Percentiles rank a stretch among this genome's conserved stretches.
These are phyloP conservation scores for Xylaria acuta DNA, from an alignment of 495 filamentous ascomycete species.

Conservation along the genomic window DNA sequence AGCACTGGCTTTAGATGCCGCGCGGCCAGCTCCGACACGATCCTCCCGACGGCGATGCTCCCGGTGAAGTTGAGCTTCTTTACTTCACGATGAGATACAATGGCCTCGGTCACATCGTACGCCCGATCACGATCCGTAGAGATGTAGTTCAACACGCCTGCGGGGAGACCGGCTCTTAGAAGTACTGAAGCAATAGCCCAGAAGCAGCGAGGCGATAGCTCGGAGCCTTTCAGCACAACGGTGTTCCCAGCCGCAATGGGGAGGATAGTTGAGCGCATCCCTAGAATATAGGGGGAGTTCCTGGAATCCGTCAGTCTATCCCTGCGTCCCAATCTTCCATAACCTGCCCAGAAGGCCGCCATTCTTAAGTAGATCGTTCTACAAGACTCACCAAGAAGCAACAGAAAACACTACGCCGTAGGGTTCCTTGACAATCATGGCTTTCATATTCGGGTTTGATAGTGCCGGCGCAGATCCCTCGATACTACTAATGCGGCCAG, in stretches of 20 bases:
- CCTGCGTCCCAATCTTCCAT: neutral
- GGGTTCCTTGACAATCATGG: neutral
- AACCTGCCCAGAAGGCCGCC: neutral
- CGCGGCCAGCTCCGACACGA: neutral
- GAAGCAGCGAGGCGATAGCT: neutral
- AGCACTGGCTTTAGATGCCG: neutral
- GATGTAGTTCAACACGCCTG: neutral
- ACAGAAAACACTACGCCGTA: neutral
- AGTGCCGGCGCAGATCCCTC: neutral
- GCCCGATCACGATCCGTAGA: neutral
- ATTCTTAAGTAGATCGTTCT: neutral
- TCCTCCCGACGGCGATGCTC: neutral
- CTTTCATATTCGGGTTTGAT: neutral
- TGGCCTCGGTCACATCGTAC: neutral
- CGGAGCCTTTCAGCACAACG: constrained; percentile 4
- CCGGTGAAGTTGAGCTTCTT: neutral
- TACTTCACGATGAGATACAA: constrained; percentile 1
- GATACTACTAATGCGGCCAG: neutral
- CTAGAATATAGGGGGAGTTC: neutral
- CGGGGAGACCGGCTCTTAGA: neutral
- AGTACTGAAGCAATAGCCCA: constrained; percentile 1
- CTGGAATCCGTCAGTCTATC: neutral
- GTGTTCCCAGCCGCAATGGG: neutral
- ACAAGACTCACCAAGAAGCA: neutral
- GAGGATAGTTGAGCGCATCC: constrained; percentile 5